Conservation (phyloP, 306 rosid genomes). For the Dryas alaskensis region DNA sequence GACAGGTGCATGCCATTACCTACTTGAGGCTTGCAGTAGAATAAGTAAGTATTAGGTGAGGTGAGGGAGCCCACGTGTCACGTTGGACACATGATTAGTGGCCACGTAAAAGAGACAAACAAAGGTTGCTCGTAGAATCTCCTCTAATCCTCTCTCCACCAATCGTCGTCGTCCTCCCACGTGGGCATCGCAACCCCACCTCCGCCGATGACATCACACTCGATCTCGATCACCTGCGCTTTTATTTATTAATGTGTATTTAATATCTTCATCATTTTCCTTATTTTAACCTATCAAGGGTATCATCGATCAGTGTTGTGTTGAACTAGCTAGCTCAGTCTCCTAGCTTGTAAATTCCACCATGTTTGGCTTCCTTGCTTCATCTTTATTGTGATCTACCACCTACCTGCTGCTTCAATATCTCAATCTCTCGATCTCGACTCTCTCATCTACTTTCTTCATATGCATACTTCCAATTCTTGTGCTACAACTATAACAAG, state of each 20-base stretch:
- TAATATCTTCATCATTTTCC: not conserved
- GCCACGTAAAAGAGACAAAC: conserved; percentile 52
- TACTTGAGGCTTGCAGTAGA: not conserved
- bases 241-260: not conserved
- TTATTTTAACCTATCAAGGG: conserved; percentile 16
- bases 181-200: conserved; percentile 61
- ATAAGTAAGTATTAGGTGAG: not conserved
- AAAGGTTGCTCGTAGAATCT: conserved; percentile 46
- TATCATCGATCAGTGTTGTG: too few species aligned
- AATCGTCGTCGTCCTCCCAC: conserved; percentile 70
- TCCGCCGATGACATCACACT: conserved; percentile 9
- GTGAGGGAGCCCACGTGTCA: conserved; percentile 49
- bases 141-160: conserved; percentile 78
- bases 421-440: too few species aligned
- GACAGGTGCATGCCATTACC: not conserved
- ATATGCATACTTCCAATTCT: too few species aligned
- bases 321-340: too few species aligned
- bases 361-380: not conserved
- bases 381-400: not conserved
- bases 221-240: conserved; percentile 4
- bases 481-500: too few species aligned
- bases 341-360: too few species aligned
- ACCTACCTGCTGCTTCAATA: too few species aligned
- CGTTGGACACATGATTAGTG: conserved; percentile 38
- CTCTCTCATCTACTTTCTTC: too few species aligned